Percentiles rank a stretch among this genome's conserved stretches.
phyloP scores from a whole-genome alignment of 345 rosid species.

The Eucalyptus fibrosa region DNA sequence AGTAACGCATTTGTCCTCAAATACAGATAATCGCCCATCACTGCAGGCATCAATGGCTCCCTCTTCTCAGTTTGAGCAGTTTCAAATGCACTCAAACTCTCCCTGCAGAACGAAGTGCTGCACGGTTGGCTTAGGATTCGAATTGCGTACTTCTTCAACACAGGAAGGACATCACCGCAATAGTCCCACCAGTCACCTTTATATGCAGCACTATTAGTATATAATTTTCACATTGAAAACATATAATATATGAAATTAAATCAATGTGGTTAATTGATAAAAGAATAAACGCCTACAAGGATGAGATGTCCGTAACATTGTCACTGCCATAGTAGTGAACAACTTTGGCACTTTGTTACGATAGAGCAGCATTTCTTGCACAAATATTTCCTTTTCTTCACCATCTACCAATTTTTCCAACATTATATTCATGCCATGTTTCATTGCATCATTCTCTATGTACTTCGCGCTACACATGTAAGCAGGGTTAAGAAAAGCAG shows the following conservation, averaged over 20 bases:
- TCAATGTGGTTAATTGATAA: no score
- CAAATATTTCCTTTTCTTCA: background rate
- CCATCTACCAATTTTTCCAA: background rate
- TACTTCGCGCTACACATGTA: background rate
- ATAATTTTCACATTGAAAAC: background rate
- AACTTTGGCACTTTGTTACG: background rate
- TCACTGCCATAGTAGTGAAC: background rate
- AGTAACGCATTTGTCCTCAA: background rate
- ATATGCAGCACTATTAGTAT: background rate
- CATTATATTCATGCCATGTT: background rate
- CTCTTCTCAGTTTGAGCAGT: background rate
- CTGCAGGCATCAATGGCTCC: background rate
- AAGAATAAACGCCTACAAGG: background rate
- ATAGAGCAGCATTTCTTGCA: background rate
- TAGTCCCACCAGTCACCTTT: conserved; percentile 1
- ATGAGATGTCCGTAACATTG: background rate
- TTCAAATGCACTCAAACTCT: background rate
- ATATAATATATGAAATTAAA: no score
- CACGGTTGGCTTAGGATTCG: conserved; percentile 3
- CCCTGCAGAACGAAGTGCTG: background rate
- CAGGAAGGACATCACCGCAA: background rate
- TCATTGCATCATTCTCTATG: background rate
- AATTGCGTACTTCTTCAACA: background rate
- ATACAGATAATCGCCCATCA: background rate
- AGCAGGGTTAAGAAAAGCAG: background rate